phyloP scores from a whole-genome alignment of 352 stramenopile genomes.

The Phytophthora niederhauseri region DNA sequence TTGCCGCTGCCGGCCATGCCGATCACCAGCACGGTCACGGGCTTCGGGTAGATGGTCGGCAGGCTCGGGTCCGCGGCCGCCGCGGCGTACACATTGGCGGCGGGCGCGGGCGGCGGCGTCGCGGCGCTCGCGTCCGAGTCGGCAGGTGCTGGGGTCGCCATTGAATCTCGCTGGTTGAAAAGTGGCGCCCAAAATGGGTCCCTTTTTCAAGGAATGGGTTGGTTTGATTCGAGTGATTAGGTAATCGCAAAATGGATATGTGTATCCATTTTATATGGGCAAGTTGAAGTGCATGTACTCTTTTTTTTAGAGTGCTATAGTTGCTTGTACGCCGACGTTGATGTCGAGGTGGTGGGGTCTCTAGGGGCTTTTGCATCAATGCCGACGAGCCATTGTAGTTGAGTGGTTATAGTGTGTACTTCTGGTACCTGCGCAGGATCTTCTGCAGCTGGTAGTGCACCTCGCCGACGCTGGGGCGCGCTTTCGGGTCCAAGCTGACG shows the following conservation, averaged over 20 bases:
- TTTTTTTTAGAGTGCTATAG: not conserved
- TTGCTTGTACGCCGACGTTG: no score
- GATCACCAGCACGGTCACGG: slow-evolving; percentile 89
- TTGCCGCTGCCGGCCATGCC: slow-evolving; percentile 98
- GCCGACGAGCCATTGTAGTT: not conserved
- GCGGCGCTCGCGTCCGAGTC: not conserved
- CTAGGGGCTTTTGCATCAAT: not conserved
- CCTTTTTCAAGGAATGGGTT: not conserved
- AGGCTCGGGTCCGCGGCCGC: slow-evolving; percentile 32
- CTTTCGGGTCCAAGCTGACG: slow-evolving; percentile 31
- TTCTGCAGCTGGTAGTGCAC: slow-evolving; percentile 41
- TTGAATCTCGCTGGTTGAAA: slow-evolving; percentile 26
- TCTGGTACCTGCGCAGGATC: slow-evolving; percentile 38
- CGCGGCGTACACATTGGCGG: slow-evolving; percentile 15
- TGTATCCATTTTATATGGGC: not conserved
- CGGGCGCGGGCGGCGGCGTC: slow-evolving; percentile 24
- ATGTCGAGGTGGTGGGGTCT: slow-evolving; percentile 15
- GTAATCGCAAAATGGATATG: not conserved
- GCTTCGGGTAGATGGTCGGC: slow-evolving; percentile 69
- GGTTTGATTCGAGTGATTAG: not conserved
- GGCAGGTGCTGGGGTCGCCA: slow-evolving; percentile 24
- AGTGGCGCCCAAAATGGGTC: slow-evolving; percentile 14
- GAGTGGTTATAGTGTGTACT: slow-evolving; percentile 34
- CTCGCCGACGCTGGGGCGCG: slow-evolving; percentile 31
- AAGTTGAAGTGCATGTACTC: slow-evolving; percentile 25